phyloP scores from a whole-genome alignment of 2,329 filamentous ascomycete genomes.

The Camillea tinctor region DNA sequence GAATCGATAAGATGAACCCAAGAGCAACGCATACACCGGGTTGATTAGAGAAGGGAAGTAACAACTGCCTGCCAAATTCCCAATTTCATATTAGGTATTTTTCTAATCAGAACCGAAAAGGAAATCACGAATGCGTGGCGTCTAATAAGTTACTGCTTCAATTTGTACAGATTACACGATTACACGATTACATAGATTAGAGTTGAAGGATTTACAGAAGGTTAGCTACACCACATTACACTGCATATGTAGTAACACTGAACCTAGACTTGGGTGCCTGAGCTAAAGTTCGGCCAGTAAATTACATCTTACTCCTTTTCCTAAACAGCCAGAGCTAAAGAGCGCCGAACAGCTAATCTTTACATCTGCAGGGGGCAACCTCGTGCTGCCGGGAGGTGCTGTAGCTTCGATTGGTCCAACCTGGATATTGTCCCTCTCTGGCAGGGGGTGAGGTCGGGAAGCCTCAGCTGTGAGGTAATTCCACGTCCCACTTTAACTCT shows the following conservation, averaged over 20 bases:
- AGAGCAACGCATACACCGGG: background rate
- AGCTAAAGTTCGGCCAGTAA: background rate
- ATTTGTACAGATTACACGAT: too few species aligned
- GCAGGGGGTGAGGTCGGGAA: background rate
- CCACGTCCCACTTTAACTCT: background rate
- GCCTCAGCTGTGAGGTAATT: background rate
- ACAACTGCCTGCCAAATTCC: background rate
- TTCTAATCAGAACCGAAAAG: background rate
- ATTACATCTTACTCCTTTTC: background rate
- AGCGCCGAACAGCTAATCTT: background rate
- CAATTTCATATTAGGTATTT: background rate
- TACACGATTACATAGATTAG: too few species aligned
- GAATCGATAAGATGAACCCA: background rate
- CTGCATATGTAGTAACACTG: too few species aligned
- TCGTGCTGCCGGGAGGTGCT: background rate
- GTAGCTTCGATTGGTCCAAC: background rate
- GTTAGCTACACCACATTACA: too few species aligned
- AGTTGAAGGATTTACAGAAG: too few species aligned
- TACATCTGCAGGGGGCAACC: background rate
- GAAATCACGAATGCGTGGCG: too few species aligned
- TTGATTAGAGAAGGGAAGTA: background rate
- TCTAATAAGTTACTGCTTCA: too few species aligned
- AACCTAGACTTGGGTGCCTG: too few species aligned
- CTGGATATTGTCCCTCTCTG: background rate
- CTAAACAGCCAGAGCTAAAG: background rate